Base-by-base conservation (phyloP, 768 basidiomycete species). In the Termitomyces sp. region DNA sequence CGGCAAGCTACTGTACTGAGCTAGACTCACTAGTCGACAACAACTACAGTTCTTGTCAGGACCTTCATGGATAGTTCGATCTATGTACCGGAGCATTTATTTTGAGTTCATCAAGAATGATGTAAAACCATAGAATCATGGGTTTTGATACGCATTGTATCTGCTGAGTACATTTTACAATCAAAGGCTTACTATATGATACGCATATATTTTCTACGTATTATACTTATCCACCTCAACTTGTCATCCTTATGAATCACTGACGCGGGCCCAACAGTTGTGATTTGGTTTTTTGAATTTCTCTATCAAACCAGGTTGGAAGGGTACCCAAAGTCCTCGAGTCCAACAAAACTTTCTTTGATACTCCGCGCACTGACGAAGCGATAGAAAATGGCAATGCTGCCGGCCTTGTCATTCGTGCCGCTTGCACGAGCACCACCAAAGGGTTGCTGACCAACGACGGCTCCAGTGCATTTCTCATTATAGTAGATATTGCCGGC, bases 401-500 rank as follows among this genome's bases (percentile, higher is more conserved):
- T 92, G 8, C 79, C 97, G 1, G 95, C 94, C 76, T 98, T 99
- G 73, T 98, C 97, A 77, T 98, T 98, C 61, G 96, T 99, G 29
- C 97, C 96, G 68, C 90, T 92, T 33, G 81, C 90, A 37, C 95
- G 85, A 2, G 86, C 92, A 31, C 97, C 97, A 49, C 97, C 97
- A 69, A 99, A 99, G 12, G 97, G 96, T 73, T 99, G 95, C 71
- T 98, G 95, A 9, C 94, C 96, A 36, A 98, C 94, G 50, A 92
- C 91, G n/a, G 94, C 94, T 33, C 94, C 94, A 1, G 96, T 99
- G 73, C 94, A 98, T 72, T 96, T 95, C 65, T 98, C 95, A 72
- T 98, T 98, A 76, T 94, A 93, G 77, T 99, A 99, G 56, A 96
- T 86, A 71, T 98, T 99, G 3, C 97, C 97, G 3, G 97, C 92